phyloP scores from a whole-genome alignment of 257 asterid species.

The Cordia subcordata region DNA sequence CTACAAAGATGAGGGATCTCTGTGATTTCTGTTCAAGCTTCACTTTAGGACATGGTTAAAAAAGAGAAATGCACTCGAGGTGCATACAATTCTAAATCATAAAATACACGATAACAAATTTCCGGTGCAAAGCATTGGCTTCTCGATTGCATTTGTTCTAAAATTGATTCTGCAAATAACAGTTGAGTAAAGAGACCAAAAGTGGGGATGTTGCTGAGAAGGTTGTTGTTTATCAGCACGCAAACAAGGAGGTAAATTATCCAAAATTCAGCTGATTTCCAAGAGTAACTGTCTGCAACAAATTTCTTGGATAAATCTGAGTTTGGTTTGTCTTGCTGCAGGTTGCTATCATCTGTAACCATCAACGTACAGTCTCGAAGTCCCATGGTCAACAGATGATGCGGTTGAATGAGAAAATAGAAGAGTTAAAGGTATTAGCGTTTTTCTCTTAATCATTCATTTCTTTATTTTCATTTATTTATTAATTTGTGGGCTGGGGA shows the following conservation, averaged over 20 bases:
- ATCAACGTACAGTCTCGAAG: slow-evolving; percentile 88
- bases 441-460: not conserved
- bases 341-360: slow-evolving; percentile 99
- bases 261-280: too few species aligned
- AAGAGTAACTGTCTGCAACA: too few species aligned
- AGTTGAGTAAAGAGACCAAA: slow-evolving; percentile 64
- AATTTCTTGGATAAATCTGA: not conserved
- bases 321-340: slow-evolving; percentile 24
- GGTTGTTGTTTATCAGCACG: slow-evolving; percentile 58
- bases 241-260: slow-evolving; percentile 86
- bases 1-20: too few species aligned
- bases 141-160: not conserved
- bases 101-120: too few species aligned
- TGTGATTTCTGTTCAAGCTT: too few species aligned
- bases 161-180: slow-evolving; percentile 23
- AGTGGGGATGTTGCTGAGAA: slow-evolving; percentile 69
- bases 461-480: not conserved
- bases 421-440: slow-evolving; percentile 73
- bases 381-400: slow-evolving; percentile 77
- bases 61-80: too few species aligned
- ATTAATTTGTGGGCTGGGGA: not conserved
- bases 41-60: too few species aligned
- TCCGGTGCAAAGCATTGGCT: too few species aligned
- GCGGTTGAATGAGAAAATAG: slow-evolving; percentile 76
- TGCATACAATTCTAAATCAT: too few species aligned